phyloP scores from a whole-genome alignment of 2,329 filamentous ascomycete species.

The Pestalotiopsis sp. region DNA sequence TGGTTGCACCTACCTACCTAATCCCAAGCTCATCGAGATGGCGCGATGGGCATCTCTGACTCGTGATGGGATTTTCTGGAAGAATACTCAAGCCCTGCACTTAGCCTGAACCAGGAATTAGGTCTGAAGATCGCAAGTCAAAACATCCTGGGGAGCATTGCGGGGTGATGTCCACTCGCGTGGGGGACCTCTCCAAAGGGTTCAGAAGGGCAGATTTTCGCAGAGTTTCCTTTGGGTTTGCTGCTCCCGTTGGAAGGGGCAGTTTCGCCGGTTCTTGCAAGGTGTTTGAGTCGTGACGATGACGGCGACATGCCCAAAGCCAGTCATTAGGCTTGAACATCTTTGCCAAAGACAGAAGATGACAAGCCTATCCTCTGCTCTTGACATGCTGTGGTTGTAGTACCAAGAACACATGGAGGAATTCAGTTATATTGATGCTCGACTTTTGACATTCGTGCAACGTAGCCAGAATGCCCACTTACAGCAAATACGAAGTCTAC shows the following conservation, averaged over 20 bases:
- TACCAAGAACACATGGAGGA: too few relatives aligned
- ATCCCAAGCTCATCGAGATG: background rate
- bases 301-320: background rate
- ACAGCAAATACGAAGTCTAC: background rate
- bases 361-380: too few relatives aligned
- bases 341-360: background rate
- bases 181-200: background rate
- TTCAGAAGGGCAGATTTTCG: background rate
- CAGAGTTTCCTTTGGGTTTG: background rate
- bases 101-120: constrained; percentile 6
- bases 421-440: too few relatives aligned
- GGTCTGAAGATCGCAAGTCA: constrained; percentile 24
- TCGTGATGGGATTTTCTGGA: background rate
- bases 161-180: constrained; percentile 18
- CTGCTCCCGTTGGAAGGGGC: too few relatives aligned
- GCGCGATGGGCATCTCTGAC: background rate
- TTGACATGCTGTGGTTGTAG: too few relatives aligned
- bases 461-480: background rate
- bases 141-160: constrained; percentile 26
- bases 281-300: background rate
- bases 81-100: background rate
- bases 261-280: constrained; percentile 10
- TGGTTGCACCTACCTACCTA: background rate
- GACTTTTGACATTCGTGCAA: background rate
- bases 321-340: background rate